Base-by-base conservation (phyloP, 176 grass and related monocot genomes). In the Triticum aestivum region DNA sequence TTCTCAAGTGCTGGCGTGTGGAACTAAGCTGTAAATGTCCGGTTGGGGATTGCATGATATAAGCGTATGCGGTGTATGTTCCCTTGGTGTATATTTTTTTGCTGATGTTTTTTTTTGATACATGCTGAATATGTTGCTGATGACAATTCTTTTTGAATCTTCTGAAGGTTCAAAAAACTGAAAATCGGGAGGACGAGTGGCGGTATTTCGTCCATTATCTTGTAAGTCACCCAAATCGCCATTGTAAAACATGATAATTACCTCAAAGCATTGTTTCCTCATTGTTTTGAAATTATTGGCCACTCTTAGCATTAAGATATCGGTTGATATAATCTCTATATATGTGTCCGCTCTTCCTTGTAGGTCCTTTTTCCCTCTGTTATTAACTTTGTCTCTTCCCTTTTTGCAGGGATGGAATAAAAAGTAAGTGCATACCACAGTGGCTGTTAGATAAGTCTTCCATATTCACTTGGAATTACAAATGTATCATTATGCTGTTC, bases 381-480 rank as follows among this genome's bases (percentile, higher is more conserved):
- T 24, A 32, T 88, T 65, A 90, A 80, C 86, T 83, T 73, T 51
- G 8, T 68, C 37, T 47, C 34, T 81, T 77, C 61, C 79, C 49
- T n/a, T 85, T 70, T 94, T 96, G 81, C 86, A 98, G 96, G 96
- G 96, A 82, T 96, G 96, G 96, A 98, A 91, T 87, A 98, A 98
- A 78, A 98, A 94, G 96, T 95, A 94, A 89, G 96, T 88, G 56
- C 54, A 89, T 78, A 35, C 65, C 20, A 35, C 5, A 29, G 37
- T 87, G 79, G 65, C 77, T 86, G n/a, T 34, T 86, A 56, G 58
- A 90, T 82, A 83, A 86, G 70, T 70, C n/a, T 23, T 45, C 35
- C 47, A 42, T 86, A 20, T 65, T 39, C 33, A 65, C 21, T 20
- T 78, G 8, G 65, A 85, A 12, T 38, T 67, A 9, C 3, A 35